Evolutionary conservation across 495 filamentous ascomycete genomes (phyloP), one percentile per base, ranked within the genome.

Genomic region (Aspergillus saccharolyticus): DNA sequence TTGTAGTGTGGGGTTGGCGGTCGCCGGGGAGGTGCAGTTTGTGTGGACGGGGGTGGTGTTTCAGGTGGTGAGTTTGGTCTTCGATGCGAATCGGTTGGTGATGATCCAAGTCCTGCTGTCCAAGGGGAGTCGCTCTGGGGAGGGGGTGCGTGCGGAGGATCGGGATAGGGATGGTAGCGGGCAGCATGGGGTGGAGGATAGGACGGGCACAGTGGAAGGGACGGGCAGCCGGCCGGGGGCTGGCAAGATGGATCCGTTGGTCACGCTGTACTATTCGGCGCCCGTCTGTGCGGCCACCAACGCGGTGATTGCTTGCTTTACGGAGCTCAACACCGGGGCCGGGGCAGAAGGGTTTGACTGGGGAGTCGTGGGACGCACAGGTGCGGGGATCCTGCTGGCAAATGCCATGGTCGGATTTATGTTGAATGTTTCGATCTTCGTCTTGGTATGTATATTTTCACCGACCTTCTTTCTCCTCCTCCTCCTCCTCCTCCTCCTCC

Each of bases 161-260:
- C n/a, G n/a, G n/a, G n/a, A n/a, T n/a, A n/a, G n/a, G n/a, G n/a
- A n/a, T n/a, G n/a, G n/a, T n/a, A n/a, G n/a, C n/a, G n/a, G n/a
- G n/a, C n/a, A n/a, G n/a, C n/a, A n/a, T n/a, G n/a, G n/a, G n/a
- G n/a, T n/a, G n/a, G n/a, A n/a, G n/a, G n/a, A n/a, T n/a, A n/a
- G n/a, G n/a, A n/a, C n/a, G n/a, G n/a, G n/a, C n/a, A n/a, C n/a
- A n/a, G n/a, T n/a, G n/a, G n/a, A n/a, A n/a, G n/a, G n/a, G n/a
- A n/a, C n/a, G n/a, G n/a, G n/a, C n/a, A n/a, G n/a, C n/a, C n/a
- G n/a, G n/a, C n/a, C n/a, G n/a, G n/a, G n/a, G n/a, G n/a, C n/a
- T n/a, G n/a, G n/a, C n/a, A 88, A 88, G 68, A 91, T 94, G 89
- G 89, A 93, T 61, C 87, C 89, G 20, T 77, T 94, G 16, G 87